A percentile compares a stretch with the other conserved stretches of the same genome.
phyloP scores from a whole-genome alignment of 1,284 basidiomycete genomes.

The Leccinum griseonigrum region DNA sequence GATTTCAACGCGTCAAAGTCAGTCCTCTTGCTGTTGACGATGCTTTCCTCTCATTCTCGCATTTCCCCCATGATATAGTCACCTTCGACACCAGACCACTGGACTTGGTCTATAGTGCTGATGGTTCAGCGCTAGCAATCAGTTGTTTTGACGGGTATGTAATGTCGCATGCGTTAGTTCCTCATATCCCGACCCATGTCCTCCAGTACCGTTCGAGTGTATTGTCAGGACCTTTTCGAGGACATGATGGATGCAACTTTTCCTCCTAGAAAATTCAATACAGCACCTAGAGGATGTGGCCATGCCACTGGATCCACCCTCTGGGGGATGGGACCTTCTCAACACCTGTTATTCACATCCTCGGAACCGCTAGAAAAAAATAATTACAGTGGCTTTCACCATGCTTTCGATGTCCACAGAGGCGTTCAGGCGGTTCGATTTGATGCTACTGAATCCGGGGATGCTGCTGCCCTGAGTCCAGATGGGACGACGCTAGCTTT shows the following conservation, averaged over 20 bases:
- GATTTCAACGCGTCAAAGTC: conserved; percentile 14
- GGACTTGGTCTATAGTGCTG: conserved; percentile 30
- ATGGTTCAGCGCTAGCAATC: conserved; percentile 27
- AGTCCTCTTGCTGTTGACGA: conserved; percentile 4
- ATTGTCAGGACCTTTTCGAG: conserved; percentile 25
- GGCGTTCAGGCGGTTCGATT: conserved; percentile 35
- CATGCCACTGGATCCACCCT: conserved; percentile 46
- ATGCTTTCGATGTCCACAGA: conserved; percentile 44
- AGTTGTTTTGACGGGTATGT: conserved; percentile 35
- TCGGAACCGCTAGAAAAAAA: conserved; percentile 44
- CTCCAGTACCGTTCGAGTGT: conserved; percentile 19
- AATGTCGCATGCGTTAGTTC: background rate
- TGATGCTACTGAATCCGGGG: conserved; percentile 50
- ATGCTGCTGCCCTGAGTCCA: conserved; percentile 46
- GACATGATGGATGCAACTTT: conserved; percentile 19
- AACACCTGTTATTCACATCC: conserved; percentile 52
- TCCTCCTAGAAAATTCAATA: conserved; percentile 11
- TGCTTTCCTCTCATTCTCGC: background rate
- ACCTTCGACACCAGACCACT: conserved; percentile 26
- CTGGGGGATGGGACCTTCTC: conserved; percentile 50
- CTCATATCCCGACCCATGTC: background rate
- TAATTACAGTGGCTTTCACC: conserved; percentile 44
- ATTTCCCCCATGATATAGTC: conserved; percentile 18
- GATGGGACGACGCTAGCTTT: conserved; percentile 47
- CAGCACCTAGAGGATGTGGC: conserved; percentile 19